Conservation (phyloP, 345 rosid species). For the Acer yangbiense region DNA sequence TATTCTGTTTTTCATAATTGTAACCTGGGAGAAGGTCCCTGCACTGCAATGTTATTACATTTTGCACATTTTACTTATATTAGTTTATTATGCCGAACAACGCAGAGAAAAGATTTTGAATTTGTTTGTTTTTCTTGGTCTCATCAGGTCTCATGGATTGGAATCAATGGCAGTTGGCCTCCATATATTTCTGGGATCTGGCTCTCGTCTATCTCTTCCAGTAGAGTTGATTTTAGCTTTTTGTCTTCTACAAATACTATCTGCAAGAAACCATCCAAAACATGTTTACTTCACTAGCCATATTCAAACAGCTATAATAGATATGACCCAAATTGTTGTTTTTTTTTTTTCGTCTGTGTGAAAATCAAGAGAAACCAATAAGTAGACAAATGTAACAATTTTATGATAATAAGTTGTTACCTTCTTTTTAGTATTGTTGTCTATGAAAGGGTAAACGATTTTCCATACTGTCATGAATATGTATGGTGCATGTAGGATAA, state of each 20-base stretch:
- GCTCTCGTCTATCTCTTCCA: conserved; percentile 53
- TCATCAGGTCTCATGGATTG: conserved; percentile 16
- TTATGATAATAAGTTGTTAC: conserved; percentile 18
- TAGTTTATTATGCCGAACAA: background rate
- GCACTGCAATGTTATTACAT: background rate
- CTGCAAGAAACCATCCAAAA: conserved; percentile 13
- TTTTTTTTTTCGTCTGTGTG: background rate
- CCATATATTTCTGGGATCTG: conserved; percentile 49
- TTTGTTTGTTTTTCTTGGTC: background rate
- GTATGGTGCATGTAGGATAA: conserved; percentile 40
- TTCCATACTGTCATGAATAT: conserved; percentile 46
- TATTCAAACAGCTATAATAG: background rate
- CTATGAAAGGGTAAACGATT: conserved; percentile 42
- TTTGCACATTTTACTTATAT: background rate
- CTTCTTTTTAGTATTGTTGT: conserved; percentile 43
- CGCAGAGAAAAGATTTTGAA: background rate
- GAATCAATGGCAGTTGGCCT: conserved; percentile 37
- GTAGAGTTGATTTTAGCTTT: conserved; percentile 42
- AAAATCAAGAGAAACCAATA: background rate
- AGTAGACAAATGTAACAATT: background rate
- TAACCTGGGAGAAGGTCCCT: background rate
- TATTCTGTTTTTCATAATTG: background rate
- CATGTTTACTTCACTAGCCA: background rate
- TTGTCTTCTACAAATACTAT: conserved; percentile 47
- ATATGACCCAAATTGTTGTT: background rate